Base-by-base conservation (phyloP, 805 yeast genomes). In the Vanderwaltozyma polyspora region DNA sequence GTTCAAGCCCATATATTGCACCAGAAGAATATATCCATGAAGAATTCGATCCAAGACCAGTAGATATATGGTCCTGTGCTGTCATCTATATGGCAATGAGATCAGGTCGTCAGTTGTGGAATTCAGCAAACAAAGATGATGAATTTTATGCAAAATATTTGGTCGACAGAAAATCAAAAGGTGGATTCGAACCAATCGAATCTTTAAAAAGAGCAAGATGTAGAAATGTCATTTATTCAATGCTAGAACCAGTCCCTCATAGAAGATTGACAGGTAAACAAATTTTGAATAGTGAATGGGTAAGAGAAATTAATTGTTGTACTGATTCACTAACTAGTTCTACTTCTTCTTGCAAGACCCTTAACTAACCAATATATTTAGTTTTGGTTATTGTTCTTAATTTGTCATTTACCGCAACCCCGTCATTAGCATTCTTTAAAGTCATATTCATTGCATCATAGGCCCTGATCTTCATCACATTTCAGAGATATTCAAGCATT, bases 171-270 rank as follows among this genome's bases (percentile, higher is more conserved):
- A 83, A 79, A 53, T 81, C 79, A 41, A 77, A 81, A 19, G 69
- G 76, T 18, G 97, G 97, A 2, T 91, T 84, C 51, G 93, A 81
- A 51, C 97, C 97, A 2, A 85, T 89, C 39, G 97, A 91, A 59
- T 55, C 62, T 34, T 64, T 89, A 48, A 82, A 87, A 51, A 66
- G 95, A 27, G 89, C 91, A 1, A 67, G 94, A 48, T 87, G 97
- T 55, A 68, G 95, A 36, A 87, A 89, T 51, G 97, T 89, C 28
- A 80, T 91, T 39, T 91, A 89, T 56, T 83, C 94, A 18, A 82
- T 89, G 36, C 64, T 91, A 47, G 97, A 91, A 52, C 98, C 98
- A 1, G 75, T 79, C 23, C 94, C 98, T 3, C 65, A 70, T 13
- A 70, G 96, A 47, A 70, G 97, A 53, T 81, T 89, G 44, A 87